Evolutionary conservation across 768 basidiomycete genomes (phyloP), one percentile per base, ranked within the genome.

Genomic region (Hypsizygus marmoreus): DNA sequence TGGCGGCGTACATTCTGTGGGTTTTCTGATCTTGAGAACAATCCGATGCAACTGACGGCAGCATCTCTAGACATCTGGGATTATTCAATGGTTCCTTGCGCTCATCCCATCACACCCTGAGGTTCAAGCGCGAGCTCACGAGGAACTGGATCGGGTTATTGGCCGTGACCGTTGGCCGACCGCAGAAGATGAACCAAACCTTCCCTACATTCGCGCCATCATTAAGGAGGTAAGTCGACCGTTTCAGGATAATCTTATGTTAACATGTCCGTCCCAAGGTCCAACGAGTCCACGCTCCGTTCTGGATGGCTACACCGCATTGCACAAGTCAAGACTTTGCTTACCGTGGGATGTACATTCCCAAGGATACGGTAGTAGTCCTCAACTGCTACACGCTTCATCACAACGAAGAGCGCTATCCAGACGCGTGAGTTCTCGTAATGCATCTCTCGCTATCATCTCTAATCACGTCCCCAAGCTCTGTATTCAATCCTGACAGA

Each of bases 1-100:
- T 5, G 74, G 69, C 2, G 74, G 74, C 11, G 66, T 73, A 16
- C 65, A 75, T 41, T 68, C 74, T 30, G 73, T 72, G 38, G 14
- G 58, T 58, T 2, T 13, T 43, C 20, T n/a, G n/a, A n/a, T n/a
- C n/a, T 23, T 2, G n/a, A 19, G 6, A 22, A 33, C 16, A 31
- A 17, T 34, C 13, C 32, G 19, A 25, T 22, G 40, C 19, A n/a
- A 4, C 20, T 32, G 8, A 7, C 37, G 19, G 30, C 11, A 10
- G 16, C 20, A 17, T 4, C 6, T 14, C 11, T 37, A 71, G 69
- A 67, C 67, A 9, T 60, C 70, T 3, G 63, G 60, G 0, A 57
- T 68, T 22, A 66, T 72, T 30, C 62, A 67, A 39, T 68, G 66
- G 65, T 71, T 71, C 54, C 57, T 63, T 2, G 65, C 67, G 0